Conservation (phyloP, 2,329 filamentous ascomycete species). For the Aureobasidium leucospermi region DNA sequence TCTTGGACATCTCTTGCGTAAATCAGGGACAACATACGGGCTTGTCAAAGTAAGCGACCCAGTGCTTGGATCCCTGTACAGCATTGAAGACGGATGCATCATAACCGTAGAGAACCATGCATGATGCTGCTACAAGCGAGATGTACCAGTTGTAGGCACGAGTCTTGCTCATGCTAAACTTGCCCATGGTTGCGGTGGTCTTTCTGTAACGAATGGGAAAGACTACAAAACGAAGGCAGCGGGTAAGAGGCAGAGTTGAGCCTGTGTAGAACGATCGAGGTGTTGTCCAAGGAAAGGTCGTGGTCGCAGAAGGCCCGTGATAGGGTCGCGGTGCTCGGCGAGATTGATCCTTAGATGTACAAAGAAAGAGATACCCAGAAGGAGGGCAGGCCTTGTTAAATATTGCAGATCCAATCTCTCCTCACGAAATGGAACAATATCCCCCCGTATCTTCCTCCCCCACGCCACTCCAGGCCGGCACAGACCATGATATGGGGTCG, state of each 20-base stretch:
- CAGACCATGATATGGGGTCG: background rate
- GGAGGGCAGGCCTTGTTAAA: background rate
- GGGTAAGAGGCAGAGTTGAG: too few species aligned
- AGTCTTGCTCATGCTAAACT: slow-evolving; percentile 24
- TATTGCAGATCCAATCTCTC: background rate
- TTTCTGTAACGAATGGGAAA: background rate
- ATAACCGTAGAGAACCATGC: slow-evolving; percentile 69
- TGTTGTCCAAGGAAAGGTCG: background rate
- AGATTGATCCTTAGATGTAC: background rate
- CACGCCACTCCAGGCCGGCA: slow-evolving; percentile 1
- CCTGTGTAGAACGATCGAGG: background rate
- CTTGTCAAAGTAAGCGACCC: slow-evolving; percentile 57
- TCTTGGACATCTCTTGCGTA: background rate
- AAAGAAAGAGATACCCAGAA: background rate
- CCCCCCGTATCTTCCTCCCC: background rate
- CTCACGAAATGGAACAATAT: slow-evolving; percentile 4
- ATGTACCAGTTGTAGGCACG: slow-evolving; percentile 53
- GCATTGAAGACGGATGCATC: slow-evolving; percentile 70
- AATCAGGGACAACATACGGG: slow-evolving; percentile 20
- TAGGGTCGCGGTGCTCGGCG: background rate
- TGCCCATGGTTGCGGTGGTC: slow-evolving; percentile 2
- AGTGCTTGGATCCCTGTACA: slow-evolving; percentile 60
- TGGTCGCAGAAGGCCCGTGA: background rate
- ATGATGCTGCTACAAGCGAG: slow-evolving; percentile 61
- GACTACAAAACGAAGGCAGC: background rate